phyloP scores from a whole-genome alignment of 495 filamentous ascomycete species.

The Mytilinidion resinicola region DNA sequence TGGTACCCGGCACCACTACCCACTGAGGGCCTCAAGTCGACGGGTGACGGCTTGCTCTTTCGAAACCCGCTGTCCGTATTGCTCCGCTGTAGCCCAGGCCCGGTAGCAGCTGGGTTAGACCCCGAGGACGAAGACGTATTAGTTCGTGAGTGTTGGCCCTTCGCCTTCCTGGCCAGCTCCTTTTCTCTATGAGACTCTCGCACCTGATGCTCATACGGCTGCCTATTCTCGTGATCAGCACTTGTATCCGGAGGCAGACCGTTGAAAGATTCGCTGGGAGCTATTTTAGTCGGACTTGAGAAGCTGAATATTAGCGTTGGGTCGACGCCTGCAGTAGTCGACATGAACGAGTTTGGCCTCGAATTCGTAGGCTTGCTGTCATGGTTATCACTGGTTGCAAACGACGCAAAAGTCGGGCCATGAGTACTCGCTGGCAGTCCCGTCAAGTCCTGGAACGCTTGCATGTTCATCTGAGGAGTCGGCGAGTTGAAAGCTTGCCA shows the following conservation, averaged over 20 bases:
- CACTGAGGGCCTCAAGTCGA: conserved; percentile 20
- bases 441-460: conserved; percentile 22
- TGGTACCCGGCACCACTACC: conserved; percentile 13
- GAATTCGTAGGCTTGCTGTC: conserved; percentile 4
- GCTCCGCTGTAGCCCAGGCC: conserved; percentile 31
- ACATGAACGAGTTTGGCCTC: conserved; percentile 22
- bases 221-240: conserved; percentile 9
- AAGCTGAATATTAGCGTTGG: conserved; percentile 33
- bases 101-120: conserved; percentile 10
- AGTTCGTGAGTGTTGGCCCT: conserved; percentile 29
- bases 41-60: conserved; percentile 15
- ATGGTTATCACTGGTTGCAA: neutral
- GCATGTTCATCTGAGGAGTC: conserved; percentile 2
- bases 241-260: conserved; percentile 5
- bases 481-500: conserved; percentile 10
- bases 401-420: conserved; percentile 2
- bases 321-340: conserved; percentile 28
- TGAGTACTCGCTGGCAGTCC: conserved; percentile 18
- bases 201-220: conserved; percentile 30
- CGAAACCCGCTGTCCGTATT: conserved; percentile 34
- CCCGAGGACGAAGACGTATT: conserved; percentile 24
- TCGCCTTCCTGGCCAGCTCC: conserved; percentile 20
- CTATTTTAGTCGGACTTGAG: conserved; percentile 13
- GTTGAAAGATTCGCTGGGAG: conserved; percentile 5
- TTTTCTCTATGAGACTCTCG: conserved; percentile 26